phyloP scores from a whole-genome alignment of 176 grass and related monocot genomes.

The Bothriochloa decipiens region DNA sequence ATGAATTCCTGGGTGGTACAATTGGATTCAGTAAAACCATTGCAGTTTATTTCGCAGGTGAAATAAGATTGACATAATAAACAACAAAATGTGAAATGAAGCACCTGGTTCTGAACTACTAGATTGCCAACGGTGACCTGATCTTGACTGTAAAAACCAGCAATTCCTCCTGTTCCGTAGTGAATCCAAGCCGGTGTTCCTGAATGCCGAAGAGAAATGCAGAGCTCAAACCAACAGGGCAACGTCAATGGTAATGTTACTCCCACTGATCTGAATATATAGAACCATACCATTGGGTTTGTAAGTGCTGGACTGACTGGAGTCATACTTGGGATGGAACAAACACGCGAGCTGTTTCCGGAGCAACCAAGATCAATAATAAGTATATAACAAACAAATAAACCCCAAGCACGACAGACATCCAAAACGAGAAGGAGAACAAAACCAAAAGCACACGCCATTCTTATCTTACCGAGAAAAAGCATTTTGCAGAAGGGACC shows the following conservation, averaged over 20 bases:
- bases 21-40: constrained; percentile 35
- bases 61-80: neutral
- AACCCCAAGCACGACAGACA: neutral
- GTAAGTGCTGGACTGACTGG: constrained; percentile 70
- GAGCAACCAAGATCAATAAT: constrained; percentile 1
- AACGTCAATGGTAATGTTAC: neutral
- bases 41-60: neutral
- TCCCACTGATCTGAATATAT: neutral
- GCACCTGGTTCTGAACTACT: constrained; percentile 74
- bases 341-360: constrained; percentile 70
- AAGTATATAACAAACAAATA: neutral
- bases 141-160: constrained; percentile 82
- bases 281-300: constrained; percentile 80
- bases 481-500: constrained; percentile 89
- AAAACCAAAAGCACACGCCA: neutral
- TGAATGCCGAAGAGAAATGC: constrained; percentile 34
- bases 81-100: constrained; percentile 6
- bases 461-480: constrained; percentile 62
- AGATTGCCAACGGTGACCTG: constrained; percentile 69
- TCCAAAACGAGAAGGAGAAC: constrained; percentile 11
- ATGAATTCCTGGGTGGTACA: constrained; percentile 83
- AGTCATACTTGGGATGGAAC: constrained; percentile 84
- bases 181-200: constrained; percentile 81
- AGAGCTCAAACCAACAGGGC: neutral
- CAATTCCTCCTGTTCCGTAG: constrained; percentile 75